These are phyloP conservation scores for Neurospora discreta DNA, from an alignment of 495 filamentous ascomycete species.

Conservation along the genomic window DNA sequence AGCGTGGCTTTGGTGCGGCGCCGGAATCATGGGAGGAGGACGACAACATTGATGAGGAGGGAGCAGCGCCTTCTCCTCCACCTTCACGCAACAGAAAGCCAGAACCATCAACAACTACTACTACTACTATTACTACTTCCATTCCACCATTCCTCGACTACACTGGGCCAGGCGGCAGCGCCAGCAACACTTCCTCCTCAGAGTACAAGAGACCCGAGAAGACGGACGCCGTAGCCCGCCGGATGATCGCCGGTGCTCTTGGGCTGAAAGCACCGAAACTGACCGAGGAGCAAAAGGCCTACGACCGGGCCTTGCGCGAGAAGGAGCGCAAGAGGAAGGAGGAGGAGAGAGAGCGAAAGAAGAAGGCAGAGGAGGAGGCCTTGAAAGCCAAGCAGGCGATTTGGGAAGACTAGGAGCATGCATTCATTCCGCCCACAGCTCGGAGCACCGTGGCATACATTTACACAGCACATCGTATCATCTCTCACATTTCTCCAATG, in stretches of 20 bases:
- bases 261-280: conserved; percentile 69
- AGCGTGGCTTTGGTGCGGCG: conserved; percentile 3
- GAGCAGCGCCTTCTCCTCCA: neutral
- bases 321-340: conserved; percentile 73
- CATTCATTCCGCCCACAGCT: no score
- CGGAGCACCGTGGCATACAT: neutral
- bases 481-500: neutral
- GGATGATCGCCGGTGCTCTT: conserved; percentile 83
- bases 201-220: conserved; percentile 60
- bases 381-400: conserved; percentile 63
- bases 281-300: conserved; percentile 82
- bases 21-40: neutral
- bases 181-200: neutral
- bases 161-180: conserved; percentile 5
- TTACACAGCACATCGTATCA: neutral
- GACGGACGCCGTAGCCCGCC: conserved; percentile 78
- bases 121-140: neutral
- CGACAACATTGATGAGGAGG: neutral
- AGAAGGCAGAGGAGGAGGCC: conserved; percentile 51
- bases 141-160: neutral
- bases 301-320: conserved; percentile 73
- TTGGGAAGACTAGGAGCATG: conserved; percentile 60
- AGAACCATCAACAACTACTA: neutral
- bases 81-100: neutral
- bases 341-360: conserved; percentile 55